Evolutionary conservation across 345 rosid species (phyloP).

Genomic region (Salix exigua): DNA sequence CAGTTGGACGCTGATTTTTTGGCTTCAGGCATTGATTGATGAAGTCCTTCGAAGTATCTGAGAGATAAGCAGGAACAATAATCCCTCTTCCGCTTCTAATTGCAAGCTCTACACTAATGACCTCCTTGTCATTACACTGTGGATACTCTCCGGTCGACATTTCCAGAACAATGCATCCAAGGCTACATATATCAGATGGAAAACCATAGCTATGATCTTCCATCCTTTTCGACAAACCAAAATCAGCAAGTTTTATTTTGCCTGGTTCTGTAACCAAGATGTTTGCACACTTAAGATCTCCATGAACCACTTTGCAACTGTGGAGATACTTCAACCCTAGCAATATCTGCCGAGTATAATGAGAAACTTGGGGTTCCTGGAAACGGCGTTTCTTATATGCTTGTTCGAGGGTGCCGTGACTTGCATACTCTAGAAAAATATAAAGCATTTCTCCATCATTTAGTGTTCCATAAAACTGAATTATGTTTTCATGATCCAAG

Average conservation of each 20-base stretch:
- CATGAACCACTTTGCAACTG: conserved; percentile 19
- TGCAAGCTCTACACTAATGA: background rate
- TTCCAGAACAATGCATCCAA: conserved; percentile 79
- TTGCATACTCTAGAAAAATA: conserved; percentile 32
- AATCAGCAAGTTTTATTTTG: conserved; percentile 39
- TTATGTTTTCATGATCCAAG: background rate
- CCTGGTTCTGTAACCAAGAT: conserved; percentile 32
- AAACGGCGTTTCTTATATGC: conserved; percentile 21
- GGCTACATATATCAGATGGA: conserved; percentile 82
- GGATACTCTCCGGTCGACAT: conserved; percentile 61
- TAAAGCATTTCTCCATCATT: conserved; percentile 19
- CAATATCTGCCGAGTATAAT: conserved; percentile 26
- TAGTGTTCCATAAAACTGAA: background rate
- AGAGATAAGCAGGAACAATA: conserved; percentile 4
- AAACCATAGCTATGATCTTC: conserved; percentile 33
- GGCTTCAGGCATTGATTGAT: conserved; percentile 13
- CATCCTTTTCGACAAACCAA: conserved; percentile 37
- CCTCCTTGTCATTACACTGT: conserved; percentile 40
- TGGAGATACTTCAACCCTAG: conserved; percentile 30
- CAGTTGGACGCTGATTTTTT: conserved; percentile 8
- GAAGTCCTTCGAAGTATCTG: conserved; percentile 4
- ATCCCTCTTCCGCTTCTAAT: conserved; percentile 11
- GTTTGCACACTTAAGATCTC: conserved; percentile 46
- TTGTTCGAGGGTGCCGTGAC: conserved; percentile 23
- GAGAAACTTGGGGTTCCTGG: conserved; percentile 22